Base-by-base conservation (phyloP, 2,329 filamentous ascomycete genomes). In the Calonectria hongkongensis region DNA sequence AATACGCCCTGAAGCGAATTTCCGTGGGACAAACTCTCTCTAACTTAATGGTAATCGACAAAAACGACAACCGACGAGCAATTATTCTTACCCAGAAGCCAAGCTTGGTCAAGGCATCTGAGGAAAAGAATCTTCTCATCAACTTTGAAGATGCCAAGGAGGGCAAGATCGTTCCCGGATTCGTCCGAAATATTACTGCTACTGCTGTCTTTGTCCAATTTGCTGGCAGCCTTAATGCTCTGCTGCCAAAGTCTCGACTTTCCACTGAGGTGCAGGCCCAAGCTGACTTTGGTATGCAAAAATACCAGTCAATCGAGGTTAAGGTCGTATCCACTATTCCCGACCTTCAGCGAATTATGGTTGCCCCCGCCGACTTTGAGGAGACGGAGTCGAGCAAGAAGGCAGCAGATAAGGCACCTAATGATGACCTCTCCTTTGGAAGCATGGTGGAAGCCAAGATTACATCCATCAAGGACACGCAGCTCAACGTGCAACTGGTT, bases 121-220 rank as follows among this genome's bases (percentile, higher is more conserved):
- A 94, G 82, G 88, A 93, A 25, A 90, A 91, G n/a, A 91, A 89
- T 66, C 88, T 98, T 15, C 87, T 97, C n/a, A 89, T 88, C 21
- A 89, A 85, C 51, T 93, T 97, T 68, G 92, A 94, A 27, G 91
- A 96, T 75, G 89, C 95, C 25, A 90, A 92, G 75, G 89, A 93
- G 75, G 94, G 94, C 36, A 88, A 90, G 41, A 85, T 91, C 28
- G 89, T 95, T 9, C 90, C 92, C 71, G 96, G 96, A 7, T 98
- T 96, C 79, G 92, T 99, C 30, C 92, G 93, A 72, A 97, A 97
- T 79, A 93, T 98, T 66, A 96, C 95, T 0, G 86, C 91, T 2
- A 94, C 93, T 10, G 95, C 94, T 51, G 88, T 96, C 13, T 98
- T 98, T 79, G 90, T 98, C n/a, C 93, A 97, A 80, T 98, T 98